Evolutionary conservation across 2,329 filamentous ascomycete genomes (phyloP).

Genomic region (Claviceps purpurea): DNA sequence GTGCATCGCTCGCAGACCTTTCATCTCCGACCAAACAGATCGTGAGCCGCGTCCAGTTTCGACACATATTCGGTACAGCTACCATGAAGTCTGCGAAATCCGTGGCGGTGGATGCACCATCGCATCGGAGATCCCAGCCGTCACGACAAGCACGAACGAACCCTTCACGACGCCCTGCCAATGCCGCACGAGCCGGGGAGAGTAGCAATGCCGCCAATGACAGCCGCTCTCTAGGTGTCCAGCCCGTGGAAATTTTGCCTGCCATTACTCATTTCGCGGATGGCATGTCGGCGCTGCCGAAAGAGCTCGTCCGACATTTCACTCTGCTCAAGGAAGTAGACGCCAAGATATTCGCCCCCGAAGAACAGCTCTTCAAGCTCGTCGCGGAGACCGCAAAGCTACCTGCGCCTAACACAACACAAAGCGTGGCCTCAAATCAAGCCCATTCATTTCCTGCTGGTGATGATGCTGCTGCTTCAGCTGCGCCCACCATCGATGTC

Average conservation of each 20-base stretch:
- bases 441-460: slow-evolving; percentile 21
- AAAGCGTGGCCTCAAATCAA: slow-evolving; percentile 16
- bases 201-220: slow-evolving; percentile 32
- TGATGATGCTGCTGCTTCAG: slow-evolving; percentile 1
- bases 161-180: slow-evolving; percentile 41
- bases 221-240: slow-evolving; percentile 32
- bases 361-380: slow-evolving; percentile 67
- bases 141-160: slow-evolving; percentile 53
- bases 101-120: slow-evolving; percentile 26
- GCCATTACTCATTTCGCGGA: slow-evolving; percentile 71
- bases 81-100: slow-evolving; percentile 45
- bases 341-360: slow-evolving; percentile 83
- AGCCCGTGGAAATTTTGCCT: slow-evolving; percentile 54
- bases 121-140: slow-evolving; percentile 48
- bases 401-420: slow-evolving; percentile 7
- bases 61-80: not conserved
- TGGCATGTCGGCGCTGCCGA: slow-evolving; percentile 79
- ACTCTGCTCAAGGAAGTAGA: slow-evolving; percentile 95
- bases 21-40: not conserved
- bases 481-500: slow-evolving; percentile 19
- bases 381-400: slow-evolving; percentile 50
- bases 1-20: not conserved
- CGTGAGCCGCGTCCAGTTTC: not conserved
- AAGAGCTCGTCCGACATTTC: slow-evolving; percentile 90
- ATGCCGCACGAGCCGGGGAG: slow-evolving; percentile 27